Conservation (phyloP, 1,284 basidiomycete species). For the Heimioporus punctisporus region DNA sequence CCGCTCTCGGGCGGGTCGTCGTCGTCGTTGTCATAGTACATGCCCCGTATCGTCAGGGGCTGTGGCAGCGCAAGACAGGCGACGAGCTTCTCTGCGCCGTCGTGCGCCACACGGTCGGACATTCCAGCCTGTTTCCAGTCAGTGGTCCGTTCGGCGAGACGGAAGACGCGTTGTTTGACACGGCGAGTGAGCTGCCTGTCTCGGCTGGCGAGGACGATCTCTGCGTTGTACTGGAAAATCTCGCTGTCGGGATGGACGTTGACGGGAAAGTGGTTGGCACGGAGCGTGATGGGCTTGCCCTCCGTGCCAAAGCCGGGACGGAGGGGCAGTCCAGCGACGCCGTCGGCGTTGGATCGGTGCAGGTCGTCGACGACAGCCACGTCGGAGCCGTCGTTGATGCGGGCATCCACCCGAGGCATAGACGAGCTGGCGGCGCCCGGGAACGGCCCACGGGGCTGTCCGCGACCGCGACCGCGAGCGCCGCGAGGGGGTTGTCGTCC, state of each 20-base stretch:
- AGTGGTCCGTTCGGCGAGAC: slow-evolving; percentile 20
- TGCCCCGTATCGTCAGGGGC: slow-evolving; percentile 18
- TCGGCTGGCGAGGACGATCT: slow-evolving; percentile 9
- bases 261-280: slow-evolving; percentile 53
- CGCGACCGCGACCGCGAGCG: neutral
- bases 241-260: slow-evolving; percentile 29
- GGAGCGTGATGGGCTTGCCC: slow-evolving; percentile 43
- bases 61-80: slow-evolving; percentile 18
- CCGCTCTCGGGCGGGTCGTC: neutral
- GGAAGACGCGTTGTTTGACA: slow-evolving; percentile 26
- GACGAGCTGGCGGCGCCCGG: no score
- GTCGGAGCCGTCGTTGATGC: slow-evolving; percentile 56
- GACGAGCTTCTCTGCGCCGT: slow-evolving; percentile 27
- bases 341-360: neutral
- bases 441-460: slow-evolving; percentile 18
- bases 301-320: slow-evolving; percentile 46
- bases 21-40: slow-evolving; percentile 5
- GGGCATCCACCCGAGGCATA: slow-evolving; percentile 51
- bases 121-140: slow-evolving; percentile 21
- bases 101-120: slow-evolving; percentile 24
- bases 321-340: slow-evolving; percentile 16
- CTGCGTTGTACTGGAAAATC: slow-evolving; percentile 19
- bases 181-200: slow-evolving; percentile 5
- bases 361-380: slow-evolving; percentile 51
- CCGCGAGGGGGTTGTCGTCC: no score